A percentile compares a stretch with the other conserved stretches of the same genome.
Conservation (phyloP, 805 yeast species). For the Hanseniaspora guilliermondii region DNA sequence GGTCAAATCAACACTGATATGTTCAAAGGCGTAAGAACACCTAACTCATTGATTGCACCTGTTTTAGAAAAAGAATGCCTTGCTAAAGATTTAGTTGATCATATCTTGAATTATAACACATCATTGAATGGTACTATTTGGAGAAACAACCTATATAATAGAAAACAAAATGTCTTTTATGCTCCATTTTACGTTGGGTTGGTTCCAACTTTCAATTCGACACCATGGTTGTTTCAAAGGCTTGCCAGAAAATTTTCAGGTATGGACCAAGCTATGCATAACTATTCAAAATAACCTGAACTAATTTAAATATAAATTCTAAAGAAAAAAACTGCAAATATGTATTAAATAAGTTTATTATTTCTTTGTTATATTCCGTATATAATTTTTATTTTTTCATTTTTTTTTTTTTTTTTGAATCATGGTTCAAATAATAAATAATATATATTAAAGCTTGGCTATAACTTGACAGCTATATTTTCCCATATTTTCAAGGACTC, state of each 20-base stretch:
- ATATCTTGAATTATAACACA: slow-evolving; percentile 47
- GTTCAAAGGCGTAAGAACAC: slow-evolving; percentile 65
- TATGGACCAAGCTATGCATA: slow-evolving; percentile 36
- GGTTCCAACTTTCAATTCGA: slow-evolving; percentile 55
- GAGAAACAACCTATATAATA: slow-evolving; percentile 39
- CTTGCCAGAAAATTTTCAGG: slow-evolving; percentile 43
- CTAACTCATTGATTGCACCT: slow-evolving; percentile 68
- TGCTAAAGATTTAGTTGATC: slow-evolving; percentile 44
- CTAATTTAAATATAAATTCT: too few species aligned
- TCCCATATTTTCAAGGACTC: neutral
- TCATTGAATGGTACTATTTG: slow-evolving; percentile 61
- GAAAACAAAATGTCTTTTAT: slow-evolving; percentile 55
- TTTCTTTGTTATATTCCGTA: neutral
- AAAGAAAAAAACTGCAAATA: neutral
- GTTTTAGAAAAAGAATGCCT: slow-evolving; percentile 57
- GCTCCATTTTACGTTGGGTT: slow-evolving; percentile 67
- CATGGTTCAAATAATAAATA: too few species aligned
- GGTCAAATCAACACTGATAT: slow-evolving; percentile 71
- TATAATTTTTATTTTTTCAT: too few species aligned
- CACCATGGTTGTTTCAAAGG: slow-evolving; percentile 50
- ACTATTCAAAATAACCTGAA: neutral
- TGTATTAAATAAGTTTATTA: too few species aligned
- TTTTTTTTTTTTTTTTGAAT: too few species aligned
- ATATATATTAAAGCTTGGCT: neutral
- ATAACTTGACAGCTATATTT: neutral